Evolutionary conservation across 2,329 filamentous ascomycete species (phyloP), one percentile per base, ranked within the genome.

Genomic region (Trichoderma lentiforme): DNA sequence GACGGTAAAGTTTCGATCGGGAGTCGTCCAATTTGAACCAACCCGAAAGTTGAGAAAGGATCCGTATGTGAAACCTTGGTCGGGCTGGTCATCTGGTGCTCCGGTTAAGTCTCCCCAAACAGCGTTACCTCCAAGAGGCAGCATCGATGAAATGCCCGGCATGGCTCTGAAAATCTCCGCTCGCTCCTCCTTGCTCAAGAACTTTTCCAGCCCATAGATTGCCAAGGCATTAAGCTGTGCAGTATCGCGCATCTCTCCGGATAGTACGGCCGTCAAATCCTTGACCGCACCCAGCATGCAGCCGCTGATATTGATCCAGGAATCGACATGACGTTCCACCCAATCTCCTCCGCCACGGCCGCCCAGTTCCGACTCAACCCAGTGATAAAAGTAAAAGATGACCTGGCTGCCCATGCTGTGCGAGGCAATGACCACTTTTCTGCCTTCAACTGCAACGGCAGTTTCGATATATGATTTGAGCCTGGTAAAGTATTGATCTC

Each of bases 361-460:
- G 6, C 93, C 93, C 68, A 90, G 86, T 3, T 91, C 88, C 68
- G 89, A 89, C 18, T 97, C 93, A 1, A 97, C 96, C 90, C 90
- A 92, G 75, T 91, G 90, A 73, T 95, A 88, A 76, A 91, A 92
- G 80, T 92, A 97, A 81, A 97, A 95, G 6, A 97, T 84, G 0
- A 99, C 95, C 79, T 98, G 96, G 60, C 94, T 96, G 60, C 96
- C 96, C 96, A 99, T 99, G 79, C 94, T 97, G 85, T 99, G 96
- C 1, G 94, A 97, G 8, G 95, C 89, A 15, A 99, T 84, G 0
- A 95, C 93, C 11, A 92, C 91, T 78, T 99, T 99, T 77, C 91
- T 90, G 36, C 89, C 89, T 6, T 90, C 89, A 2, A 93, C 88
- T n/a, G 86, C 83, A 51, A 93, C 88, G 0, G 93, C 94, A 32